phyloP scores from a whole-genome alignment of 2,329 filamentous ascomycete species.

The Aspergillus sp. region DNA sequence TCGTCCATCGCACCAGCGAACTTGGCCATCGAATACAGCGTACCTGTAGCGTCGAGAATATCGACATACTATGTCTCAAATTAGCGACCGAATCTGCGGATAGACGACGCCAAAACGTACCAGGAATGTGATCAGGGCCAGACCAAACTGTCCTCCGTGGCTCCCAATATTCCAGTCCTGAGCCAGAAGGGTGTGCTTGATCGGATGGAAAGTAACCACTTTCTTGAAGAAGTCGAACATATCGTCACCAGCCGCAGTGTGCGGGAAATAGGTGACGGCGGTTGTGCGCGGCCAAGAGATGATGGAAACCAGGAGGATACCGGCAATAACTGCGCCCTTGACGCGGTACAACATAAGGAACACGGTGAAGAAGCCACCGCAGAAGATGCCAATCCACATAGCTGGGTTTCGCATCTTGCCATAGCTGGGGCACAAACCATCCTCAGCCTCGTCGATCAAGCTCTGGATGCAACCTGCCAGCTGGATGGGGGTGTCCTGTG shows the following conservation, averaged over 20 bases:
- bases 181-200: constrained; percentile 69
- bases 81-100: not conserved
- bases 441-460: constrained; percentile 32
- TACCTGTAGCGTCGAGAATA: constrained; percentile 84
- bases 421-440: constrained; percentile 62
- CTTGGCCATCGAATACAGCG: constrained; percentile 85
- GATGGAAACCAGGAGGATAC: constrained; percentile 81
- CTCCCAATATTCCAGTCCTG: constrained; percentile 73
- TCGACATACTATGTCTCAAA: constrained; percentile 68
- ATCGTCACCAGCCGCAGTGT: constrained; percentile 69
- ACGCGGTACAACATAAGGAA: constrained; percentile 83
- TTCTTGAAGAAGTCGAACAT: constrained; percentile 86
- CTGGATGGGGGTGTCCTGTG: constrained; percentile 69
- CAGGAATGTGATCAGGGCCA: constrained; percentile 85
- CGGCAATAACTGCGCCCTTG: constrained; percentile 83
- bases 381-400: constrained; percentile 89
- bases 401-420: constrained; percentile 81
- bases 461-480: constrained; percentile 73
- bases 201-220: constrained; percentile 82
- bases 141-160: constrained; percentile 75
- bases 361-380: constrained; percentile 78
- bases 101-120: constrained; percentile 16
- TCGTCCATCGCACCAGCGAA: constrained; percentile 82
- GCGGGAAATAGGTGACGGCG: constrained; percentile 78
- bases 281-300: constrained; percentile 85